Percentiles rank a stretch among this genome's conserved stretches.
Evolutionary conservation across 2,329 filamentous ascomycete species (phyloP).

Genomic region (Plectosphaerella cucumerina): DNA sequence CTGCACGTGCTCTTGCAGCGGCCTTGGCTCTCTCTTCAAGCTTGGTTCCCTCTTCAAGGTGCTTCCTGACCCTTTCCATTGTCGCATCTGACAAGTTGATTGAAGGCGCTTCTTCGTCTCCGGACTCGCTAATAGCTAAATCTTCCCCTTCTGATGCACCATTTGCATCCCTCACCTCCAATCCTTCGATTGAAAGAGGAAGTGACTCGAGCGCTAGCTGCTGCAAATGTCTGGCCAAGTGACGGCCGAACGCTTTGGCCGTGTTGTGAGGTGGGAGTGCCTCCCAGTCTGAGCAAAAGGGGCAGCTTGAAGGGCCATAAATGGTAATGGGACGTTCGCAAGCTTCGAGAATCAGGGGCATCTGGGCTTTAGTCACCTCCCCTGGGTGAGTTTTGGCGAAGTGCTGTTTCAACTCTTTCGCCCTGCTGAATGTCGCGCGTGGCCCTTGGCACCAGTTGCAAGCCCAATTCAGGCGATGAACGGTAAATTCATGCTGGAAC

Average conservation of each 20-base stretch:
- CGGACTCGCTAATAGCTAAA: neutral
- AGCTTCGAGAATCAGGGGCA: neutral
- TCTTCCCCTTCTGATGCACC: neutral
- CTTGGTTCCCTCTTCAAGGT: too few species aligned
- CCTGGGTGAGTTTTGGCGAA: neutral
- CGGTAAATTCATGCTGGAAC: neutral
- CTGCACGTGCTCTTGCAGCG: slow-evolving; percentile 39
- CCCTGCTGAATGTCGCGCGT: neutral
- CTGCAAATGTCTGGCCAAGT: neutral
- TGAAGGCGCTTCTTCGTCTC: neutral
- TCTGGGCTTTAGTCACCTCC: neutral
- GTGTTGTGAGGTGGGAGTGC: neutral
- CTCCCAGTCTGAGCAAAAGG: neutral
- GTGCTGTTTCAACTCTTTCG: neutral
- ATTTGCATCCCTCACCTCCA: neutral
- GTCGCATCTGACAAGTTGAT: slow-evolving; percentile 6
- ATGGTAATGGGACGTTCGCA: neutral
- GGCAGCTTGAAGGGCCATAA: neutral
- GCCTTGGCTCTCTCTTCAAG: slow-evolving; percentile 36
- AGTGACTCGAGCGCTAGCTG: neutral
- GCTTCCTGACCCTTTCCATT: too few species aligned
- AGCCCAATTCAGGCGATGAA: neutral
- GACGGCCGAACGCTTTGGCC: neutral
- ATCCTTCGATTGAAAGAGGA: neutral
- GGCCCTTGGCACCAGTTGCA: neutral